These are phyloP conservation scores for Sporodiniella umbellata DNA, from an alignment of 371 early-diverging fungal species.

Conservation along the genomic window DNA sequence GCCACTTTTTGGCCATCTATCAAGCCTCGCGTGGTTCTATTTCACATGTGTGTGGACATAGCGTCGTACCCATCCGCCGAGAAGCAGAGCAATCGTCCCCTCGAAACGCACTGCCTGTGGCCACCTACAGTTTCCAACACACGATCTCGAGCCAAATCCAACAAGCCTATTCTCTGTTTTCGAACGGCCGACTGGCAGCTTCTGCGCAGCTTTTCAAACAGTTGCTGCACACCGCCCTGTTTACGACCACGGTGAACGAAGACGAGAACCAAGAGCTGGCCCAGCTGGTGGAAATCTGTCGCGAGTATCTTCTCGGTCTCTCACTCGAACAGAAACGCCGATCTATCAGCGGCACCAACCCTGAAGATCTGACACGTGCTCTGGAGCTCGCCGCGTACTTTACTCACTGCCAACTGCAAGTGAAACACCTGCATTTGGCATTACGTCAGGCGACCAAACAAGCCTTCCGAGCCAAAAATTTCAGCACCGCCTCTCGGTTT, in stretches of 20 bases:
- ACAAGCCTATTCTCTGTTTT: slow-evolving; percentile 75
- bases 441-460: slow-evolving; percentile 82
- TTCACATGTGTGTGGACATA: slow-evolving; percentile 61
- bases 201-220: slow-evolving; percentile 71
- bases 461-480: slow-evolving; percentile 79
- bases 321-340: slow-evolving; percentile 80
- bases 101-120: slow-evolving; percentile 54
- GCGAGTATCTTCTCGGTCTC: slow-evolving; percentile 90
- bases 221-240: slow-evolving; percentile 72
- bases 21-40: slow-evolving; percentile 71
- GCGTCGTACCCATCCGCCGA: slow-evolving; percentile 60
- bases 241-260: slow-evolving; percentile 57
- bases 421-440: slow-evolving; percentile 80
- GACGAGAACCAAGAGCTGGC: slow-evolving; percentile 72
- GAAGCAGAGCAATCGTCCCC: slow-evolving; percentile 53
- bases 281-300: slow-evolving; percentile 75
- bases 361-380: slow-evolving; percentile 62
- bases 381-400: slow-evolving; percentile 94
- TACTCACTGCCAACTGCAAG: slow-evolving; percentile 87
- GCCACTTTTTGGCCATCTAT: slow-evolving; percentile 78
- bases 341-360: slow-evolving; percentile 39
- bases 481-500: slow-evolving; percentile 76
- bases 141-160: slow-evolving; percentile 60
- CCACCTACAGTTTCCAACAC: slow-evolving; percentile 52
- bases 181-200: slow-evolving; percentile 72